A percentile compares a stretch with the other conserved stretches of the same genome.
Conservation (phyloP, 345 rosid species). For the Eucalyptus coolabah region DNA sequence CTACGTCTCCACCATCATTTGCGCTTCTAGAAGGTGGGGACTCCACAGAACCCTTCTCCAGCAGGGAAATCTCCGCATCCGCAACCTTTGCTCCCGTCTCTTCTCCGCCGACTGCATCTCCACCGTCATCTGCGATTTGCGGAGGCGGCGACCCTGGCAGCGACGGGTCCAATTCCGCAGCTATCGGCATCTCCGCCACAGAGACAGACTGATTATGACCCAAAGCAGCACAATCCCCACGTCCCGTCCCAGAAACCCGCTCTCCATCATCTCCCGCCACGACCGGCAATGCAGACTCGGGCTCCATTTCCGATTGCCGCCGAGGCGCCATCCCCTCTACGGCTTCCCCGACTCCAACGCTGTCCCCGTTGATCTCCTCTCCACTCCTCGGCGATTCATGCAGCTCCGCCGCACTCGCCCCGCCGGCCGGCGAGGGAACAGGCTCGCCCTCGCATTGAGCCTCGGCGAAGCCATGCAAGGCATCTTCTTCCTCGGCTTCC, state of each 20-base stretch:
- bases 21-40: not conserved
- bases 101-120: not conserved
- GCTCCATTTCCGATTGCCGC: not conserved
- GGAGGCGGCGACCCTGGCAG: not conserved
- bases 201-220: not conserved
- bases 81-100: not conserved
- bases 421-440: not conserved
- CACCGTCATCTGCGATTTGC: not conserved
- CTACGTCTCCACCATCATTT: not conserved
- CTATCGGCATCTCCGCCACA: not conserved
- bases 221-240: not conserved
- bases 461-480: not conserved
- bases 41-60: not conserved
- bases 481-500: constrained; percentile 45
- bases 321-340: not conserved
- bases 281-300: not conserved
- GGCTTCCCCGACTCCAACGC: not conserved
- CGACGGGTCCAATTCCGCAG: not conserved
- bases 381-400: not conserved
- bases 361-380: not conserved
- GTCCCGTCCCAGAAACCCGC: not conserved
- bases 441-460: not conserved
- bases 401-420: not conserved
- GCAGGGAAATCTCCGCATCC: not conserved
- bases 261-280: not conserved